A percentile compares a stretch with the other conserved stretches of the same genome.
Conservation (phyloP, 805 yeast species). For the Saturnispora kantuleensis region DNA sequence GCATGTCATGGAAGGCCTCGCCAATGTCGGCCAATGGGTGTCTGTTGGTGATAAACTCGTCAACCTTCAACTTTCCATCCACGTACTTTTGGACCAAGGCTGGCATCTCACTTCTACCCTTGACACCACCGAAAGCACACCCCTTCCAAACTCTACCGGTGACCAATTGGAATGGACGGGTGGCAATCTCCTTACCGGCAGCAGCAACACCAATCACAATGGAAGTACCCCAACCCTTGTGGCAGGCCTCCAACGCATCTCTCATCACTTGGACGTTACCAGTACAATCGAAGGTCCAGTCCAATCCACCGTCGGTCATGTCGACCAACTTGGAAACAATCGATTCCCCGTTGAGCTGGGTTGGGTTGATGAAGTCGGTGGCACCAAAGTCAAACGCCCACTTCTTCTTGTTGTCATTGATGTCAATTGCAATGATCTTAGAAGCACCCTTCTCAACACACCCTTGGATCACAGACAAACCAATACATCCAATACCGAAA, state of each 20-base stretch:
- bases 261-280: slow-evolving; percentile 96
- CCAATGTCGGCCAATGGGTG: slow-evolving; percentile 71
- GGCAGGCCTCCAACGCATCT: slow-evolving; percentile 91
- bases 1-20: slow-evolving; percentile 90
- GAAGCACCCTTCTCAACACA: slow-evolving; percentile 76
- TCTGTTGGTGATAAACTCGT: slow-evolving; percentile 90
- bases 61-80: slow-evolving; percentile 75
- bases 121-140: slow-evolving; percentile 98
- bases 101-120: slow-evolving; percentile 94
- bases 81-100: slow-evolving; percentile 79
- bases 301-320: slow-evolving; percentile 95
- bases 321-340: slow-evolving; percentile 78
- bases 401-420: slow-evolving; percentile 71
- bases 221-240: slow-evolving; percentile 98
- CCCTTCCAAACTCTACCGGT: slow-evolving; percentile 99
- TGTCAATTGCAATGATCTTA: slow-evolving; percentile 75
- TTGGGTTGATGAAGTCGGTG: slow-evolving; percentile 86
- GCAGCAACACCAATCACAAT: slow-evolving; percentile 97
- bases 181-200: slow-evolving; percentile 92
- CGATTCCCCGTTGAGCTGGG: slow-evolving; percentile 53
- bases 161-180: slow-evolving; percentile 97
- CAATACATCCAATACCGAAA: slow-evolving; percentile 97
- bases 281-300: slow-evolving; percentile 94
- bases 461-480: slow-evolving; percentile 93
- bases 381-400: slow-evolving; percentile 92